These are phyloP conservation scores for Pseudogymnoascus sp. DNA, from an alignment of 2,329 filamentous ascomycete species.

Conservation along the genomic window DNA sequence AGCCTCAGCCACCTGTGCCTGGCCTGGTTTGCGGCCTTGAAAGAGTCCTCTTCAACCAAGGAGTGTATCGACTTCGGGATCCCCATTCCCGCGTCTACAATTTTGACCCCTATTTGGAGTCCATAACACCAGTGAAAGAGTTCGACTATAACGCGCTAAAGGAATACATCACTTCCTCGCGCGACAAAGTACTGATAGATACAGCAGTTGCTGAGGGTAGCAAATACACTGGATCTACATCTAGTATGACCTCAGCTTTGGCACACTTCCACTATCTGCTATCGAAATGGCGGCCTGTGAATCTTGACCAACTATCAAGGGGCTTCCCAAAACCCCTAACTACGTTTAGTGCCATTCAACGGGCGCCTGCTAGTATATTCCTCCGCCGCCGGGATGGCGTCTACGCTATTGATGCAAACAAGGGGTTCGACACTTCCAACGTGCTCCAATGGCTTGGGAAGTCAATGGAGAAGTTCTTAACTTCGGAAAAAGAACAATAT, in stretches of 20 bases:
- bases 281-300: constrained; percentile 71
- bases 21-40: constrained; percentile 27
- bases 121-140: constrained; percentile 86
- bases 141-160: constrained; percentile 87
- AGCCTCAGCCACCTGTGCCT: constrained; percentile 24
- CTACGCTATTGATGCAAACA: constrained; percentile 95
- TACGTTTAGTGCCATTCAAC: constrained; percentile 64
- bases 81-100: constrained; percentile 83
- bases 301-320: constrained; percentile 57
- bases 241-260: constrained; percentile 84
- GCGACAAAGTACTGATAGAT: constrained; percentile 62
- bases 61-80: constrained; percentile 88
- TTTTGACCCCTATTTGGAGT: constrained; percentile 88
- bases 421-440: constrained; percentile 77
- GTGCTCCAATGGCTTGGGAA: constrained; percentile 88
- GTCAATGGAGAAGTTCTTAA: constrained; percentile 93
- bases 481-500: constrained; percentile 71
- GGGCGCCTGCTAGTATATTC: constrained; percentile 71
- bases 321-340: constrained; percentile 52
- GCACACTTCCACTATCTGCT: constrained; percentile 90
- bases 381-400: constrained; percentile 66
- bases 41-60: constrained; percentile 82
- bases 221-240: constrained; percentile 91
- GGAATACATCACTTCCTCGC: constrained; percentile 84
- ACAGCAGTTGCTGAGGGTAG: constrained; percentile 59